Conservation (phyloP, 129 eudicot genomes). For the Glebionis coronaria region DNA sequence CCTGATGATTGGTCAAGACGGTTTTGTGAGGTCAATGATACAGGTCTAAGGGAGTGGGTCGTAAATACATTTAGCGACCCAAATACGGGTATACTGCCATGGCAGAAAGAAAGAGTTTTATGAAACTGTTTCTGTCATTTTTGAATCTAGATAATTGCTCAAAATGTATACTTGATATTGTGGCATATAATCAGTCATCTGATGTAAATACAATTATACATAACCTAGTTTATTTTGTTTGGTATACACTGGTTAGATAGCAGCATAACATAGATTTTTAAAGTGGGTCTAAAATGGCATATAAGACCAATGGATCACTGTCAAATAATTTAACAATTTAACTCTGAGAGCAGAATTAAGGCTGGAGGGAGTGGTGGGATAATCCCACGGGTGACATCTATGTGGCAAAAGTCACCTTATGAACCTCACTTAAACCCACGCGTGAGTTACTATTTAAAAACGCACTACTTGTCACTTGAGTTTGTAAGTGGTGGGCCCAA, state of each 20-base stretch:
- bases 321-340: too few relatives aligned
- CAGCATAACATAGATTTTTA: neutral
- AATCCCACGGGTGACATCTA: too few relatives aligned
- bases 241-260: neutral
- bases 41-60: slow-evolving; percentile 48
- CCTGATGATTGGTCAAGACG: slow-evolving; percentile 67
- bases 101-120: slow-evolving; percentile 42
- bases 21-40: slow-evolving; percentile 65
- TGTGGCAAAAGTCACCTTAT: too few relatives aligned
- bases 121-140: slow-evolving; percentile 5
- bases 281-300: too few relatives aligned
- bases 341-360: too few relatives aligned
- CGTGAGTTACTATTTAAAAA: too few relatives aligned
- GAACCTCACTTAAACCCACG: too few relatives aligned
- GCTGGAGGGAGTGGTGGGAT: too few relatives aligned
- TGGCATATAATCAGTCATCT: slow-evolving; percentile 8
- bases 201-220: neutral
- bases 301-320: too few relatives aligned
- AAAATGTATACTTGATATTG: slow-evolving; percentile 15
- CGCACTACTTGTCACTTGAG: too few relatives aligned
- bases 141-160: slow-evolving; percentile 12
- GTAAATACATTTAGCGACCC: slow-evolving; percentile 42
- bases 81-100: slow-evolving; percentile 46
- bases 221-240: neutral
- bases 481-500: too few relatives aligned